phyloP scores from a whole-genome alignment of 768 basidiomycete species.

The Russula olivacea region DNA sequence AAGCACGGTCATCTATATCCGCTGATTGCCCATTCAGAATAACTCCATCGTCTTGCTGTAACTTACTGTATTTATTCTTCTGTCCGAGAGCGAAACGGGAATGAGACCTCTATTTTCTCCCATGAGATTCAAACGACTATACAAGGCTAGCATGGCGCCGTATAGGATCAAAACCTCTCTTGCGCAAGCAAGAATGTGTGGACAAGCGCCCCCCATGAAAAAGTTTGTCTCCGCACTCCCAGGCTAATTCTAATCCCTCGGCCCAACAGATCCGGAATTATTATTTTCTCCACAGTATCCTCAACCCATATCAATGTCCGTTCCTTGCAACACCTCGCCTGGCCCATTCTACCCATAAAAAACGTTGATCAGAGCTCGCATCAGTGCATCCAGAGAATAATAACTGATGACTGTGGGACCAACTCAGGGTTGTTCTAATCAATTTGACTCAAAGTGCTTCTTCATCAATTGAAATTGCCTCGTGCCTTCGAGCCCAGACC shows the following conservation, averaged over 20 bases:
- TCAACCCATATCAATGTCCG: background rate
- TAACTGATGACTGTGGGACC: background rate
- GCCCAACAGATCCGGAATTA: background rate
- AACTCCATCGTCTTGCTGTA: background rate
- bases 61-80: background rate
- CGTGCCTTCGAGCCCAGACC: background rate
- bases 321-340: background rate
- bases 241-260: slow-evolving; percentile 2
- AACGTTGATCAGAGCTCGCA: background rate
- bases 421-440: background rate
- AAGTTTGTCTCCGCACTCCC: background rate
- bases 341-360: background rate
- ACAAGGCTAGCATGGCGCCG: background rate
- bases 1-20: background rate
- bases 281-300: background rate
- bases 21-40: background rate
- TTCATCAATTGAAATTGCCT: slow-evolving; percentile 3
- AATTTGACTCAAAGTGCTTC: background rate
- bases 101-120: background rate
- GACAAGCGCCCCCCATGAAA: background rate
- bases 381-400: background rate
- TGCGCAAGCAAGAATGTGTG: background rate
- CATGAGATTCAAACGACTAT: background rate
- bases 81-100: background rate
- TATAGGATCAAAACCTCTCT: background rate